Conservation (phyloP, 2,329 filamentous ascomycete species). For the Aspergillus pseudoglaucus region DNA sequence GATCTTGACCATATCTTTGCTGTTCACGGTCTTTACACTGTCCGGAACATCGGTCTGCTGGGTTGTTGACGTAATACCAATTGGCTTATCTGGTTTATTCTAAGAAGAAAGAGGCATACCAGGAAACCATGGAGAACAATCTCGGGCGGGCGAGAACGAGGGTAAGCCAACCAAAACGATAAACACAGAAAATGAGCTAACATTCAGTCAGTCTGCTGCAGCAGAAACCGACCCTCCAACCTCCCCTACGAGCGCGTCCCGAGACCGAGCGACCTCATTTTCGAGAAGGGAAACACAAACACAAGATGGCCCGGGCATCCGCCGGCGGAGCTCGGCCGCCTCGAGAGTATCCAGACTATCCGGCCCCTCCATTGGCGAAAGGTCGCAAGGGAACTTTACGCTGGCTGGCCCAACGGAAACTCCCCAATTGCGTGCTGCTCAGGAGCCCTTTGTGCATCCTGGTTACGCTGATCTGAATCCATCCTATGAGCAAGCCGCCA, state of each 20-base stretch:
- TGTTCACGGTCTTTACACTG: no score
- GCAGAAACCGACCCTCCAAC: constrained; percentile 6
- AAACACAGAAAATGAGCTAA: neutral
- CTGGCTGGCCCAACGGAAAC: constrained; percentile 27
- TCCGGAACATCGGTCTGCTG: no score
- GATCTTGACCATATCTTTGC: no score
- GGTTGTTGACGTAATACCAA: no score
- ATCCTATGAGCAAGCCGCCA: constrained; percentile 47
- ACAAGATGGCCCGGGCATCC: constrained; percentile 4
- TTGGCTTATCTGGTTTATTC: no score
- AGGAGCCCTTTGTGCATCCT: constrained; percentile 47
- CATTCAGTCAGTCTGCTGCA: constrained; percentile 6
- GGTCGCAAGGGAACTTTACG: constrained; percentile 25
- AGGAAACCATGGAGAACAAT: neutral
- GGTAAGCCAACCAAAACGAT: constrained; percentile 2
- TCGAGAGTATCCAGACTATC: constrained; percentile 14
- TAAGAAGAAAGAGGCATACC: no score
- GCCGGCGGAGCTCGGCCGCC: constrained; percentile 16
- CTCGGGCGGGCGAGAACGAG: constrained; percentile 6
- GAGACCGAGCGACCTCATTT: constrained; percentile 3
- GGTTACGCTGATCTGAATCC: constrained; percentile 50
- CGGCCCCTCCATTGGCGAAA: constrained; percentile 21
- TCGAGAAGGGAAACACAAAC: neutral
- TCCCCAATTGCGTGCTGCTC: constrained; percentile 23
- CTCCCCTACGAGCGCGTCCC: constrained; percentile 2